Conservation (phyloP, 1,284 basidiomycete genomes). For the Stereum hirsutum region DNA sequence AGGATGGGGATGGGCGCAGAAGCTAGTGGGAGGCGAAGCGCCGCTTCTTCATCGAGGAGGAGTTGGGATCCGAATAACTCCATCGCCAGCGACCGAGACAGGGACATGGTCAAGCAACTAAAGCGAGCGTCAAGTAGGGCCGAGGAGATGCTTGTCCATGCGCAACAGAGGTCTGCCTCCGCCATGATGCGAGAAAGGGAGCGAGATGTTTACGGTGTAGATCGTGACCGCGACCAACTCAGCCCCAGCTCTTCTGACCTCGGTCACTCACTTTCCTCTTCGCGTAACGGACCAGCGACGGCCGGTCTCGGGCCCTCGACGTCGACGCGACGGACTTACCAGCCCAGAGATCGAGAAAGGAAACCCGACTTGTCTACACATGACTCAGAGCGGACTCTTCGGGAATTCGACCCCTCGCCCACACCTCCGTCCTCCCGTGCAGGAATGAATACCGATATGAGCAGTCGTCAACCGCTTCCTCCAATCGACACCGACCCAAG, state of each 20-base stretch:
- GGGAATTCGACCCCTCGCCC: conserved; percentile 54
- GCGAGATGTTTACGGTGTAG: conserved; percentile 21
- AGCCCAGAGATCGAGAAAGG: conserved; percentile 32
- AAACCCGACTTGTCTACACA: conserved; percentile 19
- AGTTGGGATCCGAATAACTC: conserved; percentile 59
- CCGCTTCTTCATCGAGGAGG: conserved; percentile 39
- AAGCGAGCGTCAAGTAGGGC: conserved; percentile 17
- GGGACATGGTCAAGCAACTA: conserved; percentile 8
- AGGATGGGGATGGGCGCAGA: too few relatives aligned
- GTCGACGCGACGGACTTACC: conserved; percentile 38
- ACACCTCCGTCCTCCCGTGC: conserved; percentile 39
- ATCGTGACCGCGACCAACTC: conserved; percentile 13
- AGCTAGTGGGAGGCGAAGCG: conserved; percentile 18
- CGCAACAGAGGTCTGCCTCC: conserved; percentile 19
- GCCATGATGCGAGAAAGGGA: conserved; percentile 14
- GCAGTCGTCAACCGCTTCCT: conserved; percentile 34
- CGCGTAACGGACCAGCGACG: conserved; percentile 12
- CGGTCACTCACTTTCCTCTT: conserved; percentile 14
- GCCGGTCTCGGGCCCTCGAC: conserved; percentile 15
- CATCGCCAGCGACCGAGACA: conserved; percentile 12
- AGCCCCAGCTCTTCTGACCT: conserved; percentile 16
- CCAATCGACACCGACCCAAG: conserved; percentile 50
- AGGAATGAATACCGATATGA: conserved; percentile 20
- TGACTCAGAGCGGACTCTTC: conserved; percentile 34
- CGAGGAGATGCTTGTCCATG: conserved; percentile 9